Evolutionary conservation across 305 asterid species (phyloP), one percentile per base, ranked within the genome.

Genomic region (Nicotiana rustica): DNA sequence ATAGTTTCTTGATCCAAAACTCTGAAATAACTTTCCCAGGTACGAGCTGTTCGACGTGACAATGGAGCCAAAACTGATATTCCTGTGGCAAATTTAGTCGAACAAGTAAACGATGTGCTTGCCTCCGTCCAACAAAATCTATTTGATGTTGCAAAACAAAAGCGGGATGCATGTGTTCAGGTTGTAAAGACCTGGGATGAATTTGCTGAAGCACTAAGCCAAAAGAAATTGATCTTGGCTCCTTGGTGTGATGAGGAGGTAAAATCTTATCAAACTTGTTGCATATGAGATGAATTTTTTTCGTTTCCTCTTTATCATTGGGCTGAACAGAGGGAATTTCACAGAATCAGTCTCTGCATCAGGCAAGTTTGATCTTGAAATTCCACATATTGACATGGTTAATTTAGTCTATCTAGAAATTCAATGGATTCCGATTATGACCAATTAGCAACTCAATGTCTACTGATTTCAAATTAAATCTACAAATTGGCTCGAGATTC

Each of bases 191-290:
- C 95, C 49, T 92, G 98, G 98, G 95, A 92, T 21, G 97, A 93
- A 82, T 93, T 95, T 78, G 79, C 57, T 0, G 92, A 89, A 79
- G 96, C 99, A 14, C 89, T 95, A 82, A 84, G 89, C 85, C 90
- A 89, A 75, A 94, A 93, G 92, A 93, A 92, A 87, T 87, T 94
- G 95, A 88, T 94, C 86, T 91, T 94, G 35, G 96, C 97, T 82
- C 97, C 98, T 60, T 94, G 97, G 98, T 93, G 97, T 62, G 97
- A 93, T 83, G 97, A 92, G 82, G 97, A 94, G 98, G 98, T 93
- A 86, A 78, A 3, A 12, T 49, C 15, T 36, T 52, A n/a, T 84
- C 67, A 73, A 77, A 15, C 35, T 73, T 25, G 1, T 61, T 62
- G 31, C 47, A 17, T 82, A 5, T 6, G 19, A n/a, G 21, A 61